These are phyloP conservation scores for Asclepias syriaca DNA, from an alignment of 257 asterid genomes.

Conservation along the genomic window DNA sequence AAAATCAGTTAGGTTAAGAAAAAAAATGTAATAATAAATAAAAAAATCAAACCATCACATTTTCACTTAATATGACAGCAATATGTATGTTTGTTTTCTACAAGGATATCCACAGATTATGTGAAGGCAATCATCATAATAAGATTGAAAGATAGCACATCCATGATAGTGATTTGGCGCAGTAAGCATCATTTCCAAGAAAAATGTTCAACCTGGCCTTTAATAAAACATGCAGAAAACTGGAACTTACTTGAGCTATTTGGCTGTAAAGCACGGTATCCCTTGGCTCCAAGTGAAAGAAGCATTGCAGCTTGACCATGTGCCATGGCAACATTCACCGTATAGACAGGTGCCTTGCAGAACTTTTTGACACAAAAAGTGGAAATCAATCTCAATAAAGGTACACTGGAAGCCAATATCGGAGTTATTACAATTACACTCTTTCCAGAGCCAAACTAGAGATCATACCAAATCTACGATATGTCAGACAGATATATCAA, in stretches of 20 bases:
- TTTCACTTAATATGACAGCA: not conserved
- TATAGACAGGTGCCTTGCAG: constrained; percentile 73
- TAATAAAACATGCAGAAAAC: constrained; percentile 2
- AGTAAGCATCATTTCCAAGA: constrained; percentile 3
- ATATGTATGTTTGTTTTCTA: not conserved
- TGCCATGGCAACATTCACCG: constrained; percentile 80
- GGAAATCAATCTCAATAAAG: constrained; percentile 10
- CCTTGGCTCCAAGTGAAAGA: constrained; percentile 73
- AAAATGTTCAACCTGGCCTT: not conserved
- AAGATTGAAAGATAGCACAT: not conserved
- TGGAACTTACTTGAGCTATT: constrained; percentile 63
- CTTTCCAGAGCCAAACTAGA: not conserved
- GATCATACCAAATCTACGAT: not conserved
- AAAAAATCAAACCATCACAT: not conserved
- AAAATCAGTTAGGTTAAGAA: constrained; percentile 2
- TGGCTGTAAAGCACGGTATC: constrained; percentile 74
- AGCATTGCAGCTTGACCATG: constrained; percentile 98
- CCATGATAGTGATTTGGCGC: not conserved
- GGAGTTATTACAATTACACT: not conserved
- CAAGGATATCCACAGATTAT: not conserved
- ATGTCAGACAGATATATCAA: not conserved
- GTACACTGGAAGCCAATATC: constrained; percentile 3
- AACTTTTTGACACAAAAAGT: constrained; percentile 30
- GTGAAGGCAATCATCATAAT: not conserved
- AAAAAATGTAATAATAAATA: too few species aligned